A percentile compares a stretch with the other conserved stretches of the same genome.
These are phyloP conservation scores for Castanopsis chinensis DNA, from an alignment of 306 rosid genomes.

Conservation along the genomic window DNA sequence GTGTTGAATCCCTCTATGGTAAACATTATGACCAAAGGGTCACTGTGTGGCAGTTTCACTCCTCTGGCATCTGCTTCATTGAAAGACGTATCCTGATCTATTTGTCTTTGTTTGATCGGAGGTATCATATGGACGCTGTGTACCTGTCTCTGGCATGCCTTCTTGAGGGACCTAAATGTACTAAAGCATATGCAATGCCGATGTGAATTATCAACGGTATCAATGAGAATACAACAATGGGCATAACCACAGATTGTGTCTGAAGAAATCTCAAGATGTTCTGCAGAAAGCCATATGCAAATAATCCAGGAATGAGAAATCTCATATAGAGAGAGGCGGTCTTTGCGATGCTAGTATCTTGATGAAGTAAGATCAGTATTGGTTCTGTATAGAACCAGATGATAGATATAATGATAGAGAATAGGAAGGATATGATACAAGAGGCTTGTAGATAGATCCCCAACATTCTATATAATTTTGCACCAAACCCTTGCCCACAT, in stretches of 20 bases:
- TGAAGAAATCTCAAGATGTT: constrained; percentile 71
- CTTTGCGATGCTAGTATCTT: constrained; percentile 55
- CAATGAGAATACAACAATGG: constrained; percentile 48
- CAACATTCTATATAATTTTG: constrained; percentile 49
- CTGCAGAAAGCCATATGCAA: constrained; percentile 67
- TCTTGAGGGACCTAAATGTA: neutral
- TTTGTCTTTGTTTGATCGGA: no score
- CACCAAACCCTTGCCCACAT: constrained; percentile 84
- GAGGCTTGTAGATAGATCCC: constrained; percentile 84
- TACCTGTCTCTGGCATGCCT: no score
- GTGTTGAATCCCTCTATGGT: no score
- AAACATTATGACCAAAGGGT: no score
- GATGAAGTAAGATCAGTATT: constrained; percentile 56
- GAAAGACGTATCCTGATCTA: no score
- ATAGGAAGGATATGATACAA: constrained; percentile 55
- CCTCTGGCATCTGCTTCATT: no score
- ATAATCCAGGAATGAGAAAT: constrained; percentile 61
- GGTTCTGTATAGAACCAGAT: constrained; percentile 63
- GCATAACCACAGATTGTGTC: constrained; percentile 63
- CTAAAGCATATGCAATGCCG: constrained; percentile 54
- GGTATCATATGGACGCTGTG: no score
- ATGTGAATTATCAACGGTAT: constrained; percentile 45
- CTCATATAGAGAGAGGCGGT: constrained; percentile 57
- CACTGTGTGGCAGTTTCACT: no score
- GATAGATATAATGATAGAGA: constrained; percentile 51